Conservation (phyloP, 345 rosid species). For the Populus nigra region DNA sequence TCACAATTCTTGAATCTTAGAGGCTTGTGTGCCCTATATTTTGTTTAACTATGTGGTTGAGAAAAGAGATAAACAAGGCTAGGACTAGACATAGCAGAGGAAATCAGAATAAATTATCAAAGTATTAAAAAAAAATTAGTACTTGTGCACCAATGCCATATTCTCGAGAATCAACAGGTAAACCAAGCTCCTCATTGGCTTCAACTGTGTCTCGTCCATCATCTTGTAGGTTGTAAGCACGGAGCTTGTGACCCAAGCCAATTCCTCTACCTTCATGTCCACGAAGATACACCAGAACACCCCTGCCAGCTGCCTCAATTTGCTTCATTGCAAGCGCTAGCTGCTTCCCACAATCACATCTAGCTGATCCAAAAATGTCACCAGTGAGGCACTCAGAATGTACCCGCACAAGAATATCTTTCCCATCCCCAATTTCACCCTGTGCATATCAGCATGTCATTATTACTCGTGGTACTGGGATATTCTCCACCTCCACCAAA, state of each 20-base stretch:
- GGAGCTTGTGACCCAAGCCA: constrained; percentile 85
- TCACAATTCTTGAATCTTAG: background rate
- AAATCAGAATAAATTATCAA: background rate
- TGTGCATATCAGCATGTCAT: constrained; percentile 10
- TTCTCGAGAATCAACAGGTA: constrained; percentile 86
- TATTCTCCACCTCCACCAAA: background rate
- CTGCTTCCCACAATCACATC: constrained; percentile 80
- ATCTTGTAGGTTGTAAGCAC: constrained; percentile 85
- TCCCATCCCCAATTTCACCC: constrained; percentile 76
- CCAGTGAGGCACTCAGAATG: constrained; percentile 80
- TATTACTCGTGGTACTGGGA: background rate
- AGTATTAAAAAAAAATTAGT: constrained; percentile 2
- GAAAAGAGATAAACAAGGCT: background rate
- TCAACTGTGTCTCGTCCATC: constrained; percentile 83
- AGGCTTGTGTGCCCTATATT: no score
- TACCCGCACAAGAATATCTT: constrained; percentile 73
- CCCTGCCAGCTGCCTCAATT: constrained; percentile 67
- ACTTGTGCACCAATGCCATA: constrained; percentile 96
- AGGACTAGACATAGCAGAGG: background rate
- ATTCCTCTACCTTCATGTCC: constrained; percentile 96
- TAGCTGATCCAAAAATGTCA: constrained; percentile 74
- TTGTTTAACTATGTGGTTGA: background rate
- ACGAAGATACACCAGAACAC: constrained; percentile 73
- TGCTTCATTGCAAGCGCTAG: constrained; percentile 77
- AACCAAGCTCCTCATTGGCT: constrained; percentile 83